These are phyloP conservation scores for Dactylorhiza incarnata DNA, from an alignment of 106 monocot species.

Conservation along the genomic window DNA sequence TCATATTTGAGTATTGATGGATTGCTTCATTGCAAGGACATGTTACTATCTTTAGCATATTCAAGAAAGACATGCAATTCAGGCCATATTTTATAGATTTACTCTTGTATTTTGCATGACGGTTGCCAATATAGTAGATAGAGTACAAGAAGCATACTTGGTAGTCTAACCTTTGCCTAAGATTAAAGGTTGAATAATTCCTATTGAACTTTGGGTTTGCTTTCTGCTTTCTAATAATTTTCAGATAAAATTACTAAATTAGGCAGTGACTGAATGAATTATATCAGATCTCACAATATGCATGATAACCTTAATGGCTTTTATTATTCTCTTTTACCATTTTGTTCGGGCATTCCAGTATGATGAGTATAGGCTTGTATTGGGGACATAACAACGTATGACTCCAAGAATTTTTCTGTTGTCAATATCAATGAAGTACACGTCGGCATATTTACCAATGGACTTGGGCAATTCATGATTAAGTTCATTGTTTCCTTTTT, in stretches of 20 bases:
- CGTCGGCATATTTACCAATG: neutral
- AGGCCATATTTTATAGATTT: neutral
- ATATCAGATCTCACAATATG: neutral
- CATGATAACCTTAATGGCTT: neutral
- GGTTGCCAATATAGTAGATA: neutral
- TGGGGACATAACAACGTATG: neutral
- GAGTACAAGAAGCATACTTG: neutral
- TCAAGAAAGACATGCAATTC: neutral
- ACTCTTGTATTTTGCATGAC: neutral
- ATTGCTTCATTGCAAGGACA: neutral
- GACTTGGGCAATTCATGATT: neutral
- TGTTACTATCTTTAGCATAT: neutral
- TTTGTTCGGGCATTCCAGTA: neutral
- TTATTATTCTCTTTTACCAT: neutral
- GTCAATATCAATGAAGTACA: neutral
- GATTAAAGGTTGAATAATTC: neutral
- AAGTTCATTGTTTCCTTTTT: neutral
- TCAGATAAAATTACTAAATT: neutral
- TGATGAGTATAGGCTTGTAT: neutral
- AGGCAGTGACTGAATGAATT: neutral
- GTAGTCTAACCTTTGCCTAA: neutral
- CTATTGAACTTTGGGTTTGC: neutral
- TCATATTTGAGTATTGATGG: neutral
- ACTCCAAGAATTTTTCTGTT: neutral
- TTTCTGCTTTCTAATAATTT: neutral